Base-by-base conservation (phyloP, 495 filamentous ascomycete species). In the Penicillium robsamsonii region DNA sequence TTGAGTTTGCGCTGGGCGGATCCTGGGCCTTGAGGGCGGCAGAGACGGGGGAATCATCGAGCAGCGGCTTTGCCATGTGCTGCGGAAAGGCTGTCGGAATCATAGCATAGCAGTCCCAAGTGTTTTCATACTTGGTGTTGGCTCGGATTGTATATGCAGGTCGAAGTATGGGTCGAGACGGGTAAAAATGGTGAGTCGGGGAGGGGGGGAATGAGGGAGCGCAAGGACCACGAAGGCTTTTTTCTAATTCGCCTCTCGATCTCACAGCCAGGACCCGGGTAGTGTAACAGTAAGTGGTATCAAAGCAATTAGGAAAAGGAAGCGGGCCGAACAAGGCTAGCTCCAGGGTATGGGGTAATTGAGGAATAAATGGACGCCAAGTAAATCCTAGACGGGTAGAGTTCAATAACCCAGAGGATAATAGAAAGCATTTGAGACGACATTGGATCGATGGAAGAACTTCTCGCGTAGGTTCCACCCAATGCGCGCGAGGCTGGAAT, bases 51-150 rank as follows among this genome's bases (percentile, higher is more conserved):
- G 33, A 13, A 13, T 71, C 67, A 47, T 69, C 61, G 33, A 72
- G 46, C 22, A 73, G 60, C 60, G 73, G 70, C 64, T 68, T 69
- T 44, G 67, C 70, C 70, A 71, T 65, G 57, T 69, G 70, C 56
- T 60, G 62, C 67, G 67, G 66, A 37, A 73, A 54, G 45, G 70
- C 69, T 54, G 73, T 74, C 53, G 72, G 73, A 64, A 75, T 76
- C 70, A 75, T 75, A 67, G 68, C 70, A 71, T 67, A 61, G 60
- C 65, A 69, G 61, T 43, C 37, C 46, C 41, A 55, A 33, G 54
- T 38, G 50, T 62, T 60, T 60, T 73, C 70, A 72, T 72, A 66
- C 52, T 67, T 68, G 53, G 45, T 12, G 11, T 4, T 20, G 18
- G 18, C 42, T n/a, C 20, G 29, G 22, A 30, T 41, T 22, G 24